Conservation (phyloP, 768 basidiomycete species). For the Auriculariales sp. region DNA sequence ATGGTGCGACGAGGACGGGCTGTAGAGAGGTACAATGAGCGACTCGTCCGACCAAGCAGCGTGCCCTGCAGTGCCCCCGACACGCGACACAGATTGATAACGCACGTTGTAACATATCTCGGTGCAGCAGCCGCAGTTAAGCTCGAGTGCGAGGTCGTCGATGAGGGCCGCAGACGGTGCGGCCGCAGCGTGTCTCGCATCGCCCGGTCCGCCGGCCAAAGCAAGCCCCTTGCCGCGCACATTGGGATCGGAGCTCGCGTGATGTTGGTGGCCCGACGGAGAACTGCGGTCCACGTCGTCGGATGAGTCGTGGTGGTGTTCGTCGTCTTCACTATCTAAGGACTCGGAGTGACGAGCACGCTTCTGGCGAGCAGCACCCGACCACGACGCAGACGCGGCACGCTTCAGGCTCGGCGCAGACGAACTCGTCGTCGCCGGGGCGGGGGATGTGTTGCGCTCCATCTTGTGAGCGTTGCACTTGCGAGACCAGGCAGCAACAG, state of each 20-base stretch:
- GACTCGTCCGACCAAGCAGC: not conserved
- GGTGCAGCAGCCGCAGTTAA: constrained; percentile 77
- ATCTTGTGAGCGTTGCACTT: too few species aligned
- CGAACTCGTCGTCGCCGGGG: too few species aligned
- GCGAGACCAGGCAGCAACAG: too few species aligned
- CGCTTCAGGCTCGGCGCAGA: not conserved
- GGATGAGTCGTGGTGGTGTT: not conserved
- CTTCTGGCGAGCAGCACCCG: not conserved
- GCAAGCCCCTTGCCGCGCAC: too few species aligned
- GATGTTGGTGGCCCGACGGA: too few species aligned
- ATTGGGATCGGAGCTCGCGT: too few species aligned
- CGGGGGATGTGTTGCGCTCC: too few species aligned
- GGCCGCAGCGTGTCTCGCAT: not conserved
- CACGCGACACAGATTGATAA: constrained; percentile 5
- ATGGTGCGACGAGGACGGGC: constrained; percentile 70
- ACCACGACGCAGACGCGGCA: not conserved
- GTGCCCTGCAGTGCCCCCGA: not conserved
- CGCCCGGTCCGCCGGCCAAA: too few species aligned
- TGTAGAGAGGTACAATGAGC: constrained; percentile 9
- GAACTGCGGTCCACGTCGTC: not conserved
- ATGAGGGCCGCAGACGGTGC: constrained; percentile 21
- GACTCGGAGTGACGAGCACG: not conserved
- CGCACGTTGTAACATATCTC: constrained; percentile 48
- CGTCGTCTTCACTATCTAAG: not conserved
- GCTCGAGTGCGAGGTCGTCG: constrained; percentile 54